Evolutionary conservation across 1,139 yeast species (phyloP).

Genomic region (Sugiyamaella pinicola): DNA sequence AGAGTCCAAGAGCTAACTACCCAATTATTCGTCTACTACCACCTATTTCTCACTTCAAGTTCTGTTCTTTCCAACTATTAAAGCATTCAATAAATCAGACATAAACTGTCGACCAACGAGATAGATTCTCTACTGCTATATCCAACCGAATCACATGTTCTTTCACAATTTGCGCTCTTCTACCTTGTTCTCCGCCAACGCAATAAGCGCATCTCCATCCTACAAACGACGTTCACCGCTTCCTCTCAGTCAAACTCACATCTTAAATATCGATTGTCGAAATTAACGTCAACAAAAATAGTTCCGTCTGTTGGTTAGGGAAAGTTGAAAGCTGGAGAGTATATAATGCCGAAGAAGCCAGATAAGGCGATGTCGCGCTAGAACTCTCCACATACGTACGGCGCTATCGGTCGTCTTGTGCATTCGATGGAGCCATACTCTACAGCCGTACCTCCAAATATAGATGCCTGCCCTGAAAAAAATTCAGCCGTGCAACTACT

Average conservation of each 20-base stretch:
- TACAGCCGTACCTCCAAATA: too few species aligned
- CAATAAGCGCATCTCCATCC: too few species aligned
- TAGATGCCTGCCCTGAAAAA: slow-evolving; percentile 9
- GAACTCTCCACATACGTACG: slow-evolving; percentile 13
- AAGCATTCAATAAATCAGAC: too few species aligned
- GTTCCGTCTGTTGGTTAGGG: background rate
- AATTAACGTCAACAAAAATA: background rate
- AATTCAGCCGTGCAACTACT: slow-evolving; percentile 3
- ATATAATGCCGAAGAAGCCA: slow-evolving; percentile 15
- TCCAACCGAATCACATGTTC: slow-evolving; percentile 9
- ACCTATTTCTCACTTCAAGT: too few species aligned
- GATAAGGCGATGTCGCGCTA: slow-evolving; percentile 16
- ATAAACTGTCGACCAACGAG: too few species aligned
- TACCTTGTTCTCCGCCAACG: background rate
- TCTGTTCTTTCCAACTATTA: too few species aligned
- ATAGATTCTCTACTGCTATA: background rate
- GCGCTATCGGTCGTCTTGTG: slow-evolving; percentile 13
- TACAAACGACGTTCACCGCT: background rate
- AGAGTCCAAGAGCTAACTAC: too few species aligned
- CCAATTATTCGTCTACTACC: too few species aligned
- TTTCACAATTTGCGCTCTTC: background rate
- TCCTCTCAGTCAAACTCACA: background rate
- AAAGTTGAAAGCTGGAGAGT: background rate
- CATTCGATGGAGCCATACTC: too few species aligned
- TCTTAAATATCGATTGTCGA: background rate